Base-by-base conservation (phyloP, 23 red algal genomes). In the Gracilaria domingensis region DNA sequence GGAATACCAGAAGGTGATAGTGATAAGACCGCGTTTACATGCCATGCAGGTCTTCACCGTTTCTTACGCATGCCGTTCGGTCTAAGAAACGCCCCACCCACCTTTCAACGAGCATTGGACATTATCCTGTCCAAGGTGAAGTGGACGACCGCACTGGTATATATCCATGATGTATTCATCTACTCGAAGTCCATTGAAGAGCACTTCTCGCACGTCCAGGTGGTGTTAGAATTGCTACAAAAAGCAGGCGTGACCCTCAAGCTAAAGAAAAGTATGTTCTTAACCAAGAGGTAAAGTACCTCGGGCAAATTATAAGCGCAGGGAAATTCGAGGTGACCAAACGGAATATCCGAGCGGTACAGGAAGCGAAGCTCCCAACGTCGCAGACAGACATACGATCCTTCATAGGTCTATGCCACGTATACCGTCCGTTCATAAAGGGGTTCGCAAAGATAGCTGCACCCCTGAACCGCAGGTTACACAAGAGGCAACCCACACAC, bases 341-440 rank as follows among this genome's bases (percentile, higher is more conserved):
- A n/a, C 28, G 17, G 30, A 38, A 48, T 20, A 5, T 69, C n/a
- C 47, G 26, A 32, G 37, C 70, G 23, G 58, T 81, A 0, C 54
- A 26, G 1, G 26, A 65, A 66, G 33, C 62, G 8, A 79, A 91
- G 44, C 0, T 65, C 14, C 87, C 74, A 13, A 81, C 18, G 14
- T 80, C 72, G 9, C 50, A 60, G 9, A 90, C 20, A 20, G 38
- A 81, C 8, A 39, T 81, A 12, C 28, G 73, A 0, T 59, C 20
- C 42, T 90, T 90, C 20, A 71, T 64, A 26, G 73, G 74, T 42
- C 8, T 90, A 0, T 77, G 69, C 66, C 60, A 77, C 14, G 33
- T 90, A 17, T 90, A 90, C 47, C 85, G 85, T 12, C 34, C 71
- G 21, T 89, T 89, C 39, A 61, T 89, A 35, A 76, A 76, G 44